Evolutionary conservation across 257 asterid species (phyloP), one percentile per base, ranked within the genome.

Genomic region (Leonotis leonurus): DNA sequence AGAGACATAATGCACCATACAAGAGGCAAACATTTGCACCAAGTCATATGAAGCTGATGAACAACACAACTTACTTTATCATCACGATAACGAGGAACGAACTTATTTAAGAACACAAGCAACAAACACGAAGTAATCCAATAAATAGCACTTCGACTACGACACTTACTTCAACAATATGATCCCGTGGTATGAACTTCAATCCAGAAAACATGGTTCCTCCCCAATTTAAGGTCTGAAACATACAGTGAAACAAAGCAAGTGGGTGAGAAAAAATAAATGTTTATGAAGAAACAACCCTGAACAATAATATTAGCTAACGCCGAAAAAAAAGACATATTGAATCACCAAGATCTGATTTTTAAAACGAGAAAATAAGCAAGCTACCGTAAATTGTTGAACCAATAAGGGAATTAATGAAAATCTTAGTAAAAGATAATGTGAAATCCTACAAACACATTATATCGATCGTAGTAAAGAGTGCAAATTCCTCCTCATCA

Each of bases 101-200:
- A 8, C 39, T 6, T 6, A 6, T 33, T 33, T 2, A 33, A 33
- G 39, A 9, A 33, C 2, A 4, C 13, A 33, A 8, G 39, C 39
- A 1, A 8, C 13, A 8, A 33, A 33, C 39, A 33, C 39, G 9
- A 6, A 3, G 9, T 33, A 8, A 33, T 12, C 39, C 7, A 33
- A 33, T 6, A 8, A 33, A 33, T 33, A 33, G 0, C 13, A 33
- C 12, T 33, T 33, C 12, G 13, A 33, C 2, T 33, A 33, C 9
- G 39, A 1, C 39, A 33, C 39, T 33, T 33, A 33, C 39, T 33
- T 33, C n/a, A n/a, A n/a, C 78, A 22, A 80, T 41, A 30, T 76
- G 76, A 60, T 80, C 85, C 57, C 82, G 73, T 0, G 85, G 82
- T 67, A 80, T 68, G 56, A 80, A 73, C 75, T 80, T 80, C 49